Evolutionary conservation across 2,329 filamentous ascomycete genomes (phyloP), one percentile per base, ranked within the genome.

Genomic region (Colletotrichum neosansevieriae): DNA sequence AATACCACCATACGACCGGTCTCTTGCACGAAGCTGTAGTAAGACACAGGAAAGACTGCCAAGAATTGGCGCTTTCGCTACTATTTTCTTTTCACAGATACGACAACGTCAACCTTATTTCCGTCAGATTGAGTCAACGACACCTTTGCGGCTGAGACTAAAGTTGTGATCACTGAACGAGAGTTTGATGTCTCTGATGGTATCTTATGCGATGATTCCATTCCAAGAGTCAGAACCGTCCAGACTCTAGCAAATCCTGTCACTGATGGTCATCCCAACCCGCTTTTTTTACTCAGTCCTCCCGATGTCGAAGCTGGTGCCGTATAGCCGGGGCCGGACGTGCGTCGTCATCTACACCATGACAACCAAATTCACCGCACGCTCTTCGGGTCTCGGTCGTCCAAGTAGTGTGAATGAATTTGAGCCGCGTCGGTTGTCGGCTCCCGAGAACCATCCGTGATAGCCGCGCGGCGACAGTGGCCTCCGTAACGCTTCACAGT

Each of bases 261-360:
- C 12, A 9, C 15, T 11, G 3, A 3, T 19, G 15, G 6, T 45
- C 42, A n/a, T 19, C 17, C 42, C n/a, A n/a, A n/a, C 3, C 38
- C 42, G 6, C 42, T 9, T 3, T n/a, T 17, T 7, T 45, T 19
- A 9, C n/a, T 45, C 17, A 45, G n/a, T n/a, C 42, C 15, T 19
- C n/a, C 42, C 42, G 36, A 38, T 38, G 10, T 38, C 42, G 17
- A 45, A 9, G 6, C 15, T 19, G 51, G 34, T 54, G 32, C 51
- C 51, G 51, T 38, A 54, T 19, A 54, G 32, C 51, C 51, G 51
- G 34, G 13, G 10, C 51, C 12, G 29, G 34, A 54, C 17, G 15
- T 45, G 42, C 34, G 34, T 54, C 51, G 51, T 36, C 51, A 54
- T 24, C 51, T 29, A 36, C 11, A 13, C 36, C 36, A 13, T 13